Percentiles rank a stretch among this genome's conserved stretches.
These are phyloP conservation scores for Chaetomiaceae sp. DNA, from an alignment of 2,329 filamentous ascomycete species.

Conservation along the genomic window DNA sequence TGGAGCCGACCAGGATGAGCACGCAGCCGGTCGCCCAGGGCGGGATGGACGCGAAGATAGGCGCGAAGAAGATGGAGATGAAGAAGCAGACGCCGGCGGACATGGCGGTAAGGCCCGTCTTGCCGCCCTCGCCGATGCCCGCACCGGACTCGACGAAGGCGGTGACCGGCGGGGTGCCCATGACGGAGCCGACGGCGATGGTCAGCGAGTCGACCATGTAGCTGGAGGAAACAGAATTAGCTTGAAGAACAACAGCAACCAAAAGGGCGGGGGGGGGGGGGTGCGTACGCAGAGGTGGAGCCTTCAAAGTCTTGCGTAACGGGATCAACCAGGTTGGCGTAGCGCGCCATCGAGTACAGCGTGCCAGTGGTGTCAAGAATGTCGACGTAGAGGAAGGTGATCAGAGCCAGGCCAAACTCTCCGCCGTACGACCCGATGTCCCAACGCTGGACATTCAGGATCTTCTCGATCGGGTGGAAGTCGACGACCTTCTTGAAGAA, in stretches of 20 bases:
- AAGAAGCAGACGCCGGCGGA: conserved; percentile 77
- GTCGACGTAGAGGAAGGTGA: conserved; percentile 87
- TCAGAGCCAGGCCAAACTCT: conserved; percentile 75
- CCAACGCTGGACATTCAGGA: conserved; percentile 69
- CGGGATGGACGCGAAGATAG: conserved; percentile 83
- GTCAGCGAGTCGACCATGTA: conserved; percentile 75
- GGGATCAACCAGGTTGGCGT: conserved; percentile 73
- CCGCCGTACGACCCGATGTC: conserved; percentile 60
- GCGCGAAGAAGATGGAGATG: conserved; percentile 81
- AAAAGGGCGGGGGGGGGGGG: not conserved
- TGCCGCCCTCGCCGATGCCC: conserved; percentile 80
- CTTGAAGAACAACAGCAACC: not conserved
- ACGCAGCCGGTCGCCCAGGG: conserved; percentile 86
- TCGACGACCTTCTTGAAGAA: conserved; percentile 86
- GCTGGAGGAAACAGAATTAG: conserved; percentile 1
- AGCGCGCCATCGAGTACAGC: conserved; percentile 83
- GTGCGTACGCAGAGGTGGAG: conserved; percentile 58
- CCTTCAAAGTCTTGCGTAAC: conserved; percentile 83
- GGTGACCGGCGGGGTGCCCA: conserved; percentile 75
- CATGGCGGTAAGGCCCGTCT: conserved; percentile 78
- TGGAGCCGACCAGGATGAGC: conserved; percentile 78
- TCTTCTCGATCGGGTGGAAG: conserved; percentile 69
- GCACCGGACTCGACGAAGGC: conserved; percentile 87
- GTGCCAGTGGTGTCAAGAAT: conserved; percentile 84
- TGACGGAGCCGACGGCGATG: conserved; percentile 72